phyloP scores from a whole-genome alignment of 345 rosid genomes.

The Eucalyptus pauciflora region DNA sequence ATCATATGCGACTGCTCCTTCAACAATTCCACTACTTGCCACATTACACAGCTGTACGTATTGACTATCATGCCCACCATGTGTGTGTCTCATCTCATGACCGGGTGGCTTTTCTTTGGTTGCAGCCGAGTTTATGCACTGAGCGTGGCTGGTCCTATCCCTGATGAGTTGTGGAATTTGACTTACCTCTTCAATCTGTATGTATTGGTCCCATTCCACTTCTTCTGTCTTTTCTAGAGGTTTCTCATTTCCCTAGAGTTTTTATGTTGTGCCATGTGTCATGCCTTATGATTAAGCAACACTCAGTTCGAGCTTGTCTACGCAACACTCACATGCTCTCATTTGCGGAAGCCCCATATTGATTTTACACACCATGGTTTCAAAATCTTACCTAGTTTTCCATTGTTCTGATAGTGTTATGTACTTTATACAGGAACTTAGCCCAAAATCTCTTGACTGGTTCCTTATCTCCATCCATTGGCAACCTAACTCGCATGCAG shows the following conservation, averaged over 20 bases:
- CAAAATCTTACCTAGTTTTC: neutral
- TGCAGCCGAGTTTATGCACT: constrained; percentile 20
- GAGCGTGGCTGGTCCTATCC: constrained; percentile 22
- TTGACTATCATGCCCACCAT: neutral
- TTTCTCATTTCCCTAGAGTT: too few relatives aligned
- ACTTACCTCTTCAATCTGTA: constrained; percentile 33
- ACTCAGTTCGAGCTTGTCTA: too few relatives aligned
- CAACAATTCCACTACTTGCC: constrained; percentile 18
- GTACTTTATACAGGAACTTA: constrained; percentile 20
- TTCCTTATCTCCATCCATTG: neutral
- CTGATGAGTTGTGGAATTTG: constrained; percentile 39
- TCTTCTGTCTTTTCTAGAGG: neutral
- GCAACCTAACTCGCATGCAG: neutral
- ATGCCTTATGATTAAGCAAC: too few relatives aligned
- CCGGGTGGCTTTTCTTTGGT: neutral
- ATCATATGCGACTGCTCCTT: constrained; percentile 53
- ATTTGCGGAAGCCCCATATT: neutral
- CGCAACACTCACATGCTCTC: neutral
- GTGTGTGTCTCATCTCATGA: neutral
- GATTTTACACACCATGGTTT: neutral
- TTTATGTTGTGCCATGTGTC: too few relatives aligned
- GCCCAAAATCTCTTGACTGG: constrained; percentile 37
- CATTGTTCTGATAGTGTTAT: constrained; percentile 15
- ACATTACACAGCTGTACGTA: constrained; percentile 17
- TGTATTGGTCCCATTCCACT: neutral